Base-by-base conservation (phyloP, 306 rosid genomes). In the Lagenaria siceraria region DNA sequence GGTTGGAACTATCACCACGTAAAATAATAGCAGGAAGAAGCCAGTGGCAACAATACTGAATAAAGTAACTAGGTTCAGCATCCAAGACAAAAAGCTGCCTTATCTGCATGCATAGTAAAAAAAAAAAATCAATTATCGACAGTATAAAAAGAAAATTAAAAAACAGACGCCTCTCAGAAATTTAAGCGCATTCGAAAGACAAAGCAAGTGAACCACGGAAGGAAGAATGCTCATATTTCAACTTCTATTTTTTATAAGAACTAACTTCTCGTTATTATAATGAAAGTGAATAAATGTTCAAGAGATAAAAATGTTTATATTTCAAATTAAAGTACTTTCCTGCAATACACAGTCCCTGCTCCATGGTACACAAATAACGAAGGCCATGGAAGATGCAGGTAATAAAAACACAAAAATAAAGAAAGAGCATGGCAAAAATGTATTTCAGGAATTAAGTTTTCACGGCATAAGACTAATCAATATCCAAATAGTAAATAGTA, bases 1-100 rank as follows among this genome's bases (percentile, higher is more conserved):
- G 89, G 80, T 89, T 86, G 62, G 90, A 79, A 80, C 74, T 80
- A 82, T 85, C 89, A 53, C 86, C 90, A 82, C 85, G 86, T 61
- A 94, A 79, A 84, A 89, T 87, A 81, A 94, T 81, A 77, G 94
- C 89, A 43, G 98, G 96, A 87, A 94, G 92, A 87, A 94, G 96
- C 98, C 97, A 91, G 29, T 84, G 88, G 80, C 88, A 94, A 81
- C 94, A 91, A 78, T 90, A 91, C 83, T 79, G 95, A 80, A 91
- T 78, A 85, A 94, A 94, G 80, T 86, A 84, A 81, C 82, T 84
- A 64, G 98, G 95, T 79, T 91, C 95, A 11, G 89, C 85, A 81
- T 91, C 95, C 42, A 86, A 83, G n/a, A 91, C 82, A 82, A 90
- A 94, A 80, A 90, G 88, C 54, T 87, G 88, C 79, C 98, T 85